Percentiles rank a stretch among this genome's conserved stretches.
Conservation (phyloP, 2,329 filamentous ascomycete species). For the Fusarium tjaetaba region DNA sequence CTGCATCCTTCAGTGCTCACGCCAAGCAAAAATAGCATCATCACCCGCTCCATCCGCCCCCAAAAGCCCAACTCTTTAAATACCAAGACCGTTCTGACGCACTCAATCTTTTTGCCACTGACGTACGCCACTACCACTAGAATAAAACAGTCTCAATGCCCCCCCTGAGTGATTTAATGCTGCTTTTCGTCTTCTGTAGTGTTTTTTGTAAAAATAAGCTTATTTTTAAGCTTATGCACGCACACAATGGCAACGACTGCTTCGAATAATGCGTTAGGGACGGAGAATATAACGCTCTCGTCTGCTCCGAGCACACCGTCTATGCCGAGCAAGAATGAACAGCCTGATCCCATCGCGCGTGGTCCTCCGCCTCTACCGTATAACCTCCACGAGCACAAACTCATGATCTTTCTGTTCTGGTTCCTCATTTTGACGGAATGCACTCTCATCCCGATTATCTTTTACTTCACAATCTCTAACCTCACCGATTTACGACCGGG, state of each 20-base stretch:
- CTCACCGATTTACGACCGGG: constrained; percentile 32
- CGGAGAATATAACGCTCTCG: neutral
- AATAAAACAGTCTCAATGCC: neutral
- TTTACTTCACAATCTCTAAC: constrained; percentile 57
- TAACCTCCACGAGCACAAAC: constrained; percentile 40
- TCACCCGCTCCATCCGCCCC: neutral
- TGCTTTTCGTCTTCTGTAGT: neutral
- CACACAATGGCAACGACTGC: neutral
- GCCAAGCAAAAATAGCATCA: constrained; percentile 28
- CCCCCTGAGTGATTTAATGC: neutral
- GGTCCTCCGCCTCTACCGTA: constrained; percentile 32
- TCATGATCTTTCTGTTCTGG: constrained; percentile 37
- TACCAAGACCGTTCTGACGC: neutral
- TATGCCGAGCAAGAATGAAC: constrained; percentile 1
- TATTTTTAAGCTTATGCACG: constrained; percentile 29
- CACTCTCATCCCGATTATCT: constrained; percentile 53
- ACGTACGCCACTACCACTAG: neutral
- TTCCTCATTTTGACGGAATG: constrained; percentile 39
- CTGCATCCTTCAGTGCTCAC: neutral
- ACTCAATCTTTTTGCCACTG: constrained; percentile 5
- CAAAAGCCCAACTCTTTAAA: no score
- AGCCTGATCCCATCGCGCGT: neutral
- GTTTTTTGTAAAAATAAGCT: constrained; percentile 14
- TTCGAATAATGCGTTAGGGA: neutral
- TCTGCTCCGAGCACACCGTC: constrained; percentile 9